Base-by-base conservation (phyloP, 2,329 filamentous ascomycete species). In the Colletotrichum tabaci region DNA sequence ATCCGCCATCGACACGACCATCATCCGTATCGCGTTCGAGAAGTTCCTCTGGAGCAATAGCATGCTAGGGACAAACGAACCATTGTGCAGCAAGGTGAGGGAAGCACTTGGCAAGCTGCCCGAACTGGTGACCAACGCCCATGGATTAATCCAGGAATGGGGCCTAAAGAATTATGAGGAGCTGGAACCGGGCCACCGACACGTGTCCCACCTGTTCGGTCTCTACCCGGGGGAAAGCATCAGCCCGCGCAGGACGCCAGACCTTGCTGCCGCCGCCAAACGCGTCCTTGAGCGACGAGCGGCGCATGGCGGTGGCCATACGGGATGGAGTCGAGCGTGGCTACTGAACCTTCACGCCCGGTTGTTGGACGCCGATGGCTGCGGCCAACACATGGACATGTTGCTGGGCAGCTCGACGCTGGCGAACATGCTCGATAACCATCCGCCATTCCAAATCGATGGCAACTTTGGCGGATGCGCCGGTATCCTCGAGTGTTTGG, bases 291-390 rank as follows among this genome's bases (percentile, higher is more conserved):
- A 77, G 0, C 73, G 78, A 8, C 71, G 81, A 30, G 76, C 77
- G 0, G 77, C 77, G 0, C 75, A 81, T 16, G 81, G 80, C 2
- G 83, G 84, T 5, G 86, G 85, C 0, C 82, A 86, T 62, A 88
- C 84, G 0, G 84, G 85, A 1, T 87, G 85, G 86, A 84, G 82
- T 38, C 81, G 85, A 15, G 84, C 84, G 8, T 87, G 85, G 85
- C 76, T 83, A 1, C 80, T 85, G 63, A 85, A 83, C 58, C 77
- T 85, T 58, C 85, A 84, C 66, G 84, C 85, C 42, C 81, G 86
- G 5, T 76, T 87, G 4, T 79, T 80, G 9, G 79, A 82, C 16
- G 78, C 75, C 10, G 79, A 80, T 9, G 77, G 81, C 26, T 73
- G 66, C 26, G 55, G 42, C 5, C 56, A 66, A 16, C 70, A 73